These are phyloP conservation scores for Ustilago bromivora DNA, from an alignment of 1,284 basidiomycete genomes.

Conservation along the genomic window DNA sequence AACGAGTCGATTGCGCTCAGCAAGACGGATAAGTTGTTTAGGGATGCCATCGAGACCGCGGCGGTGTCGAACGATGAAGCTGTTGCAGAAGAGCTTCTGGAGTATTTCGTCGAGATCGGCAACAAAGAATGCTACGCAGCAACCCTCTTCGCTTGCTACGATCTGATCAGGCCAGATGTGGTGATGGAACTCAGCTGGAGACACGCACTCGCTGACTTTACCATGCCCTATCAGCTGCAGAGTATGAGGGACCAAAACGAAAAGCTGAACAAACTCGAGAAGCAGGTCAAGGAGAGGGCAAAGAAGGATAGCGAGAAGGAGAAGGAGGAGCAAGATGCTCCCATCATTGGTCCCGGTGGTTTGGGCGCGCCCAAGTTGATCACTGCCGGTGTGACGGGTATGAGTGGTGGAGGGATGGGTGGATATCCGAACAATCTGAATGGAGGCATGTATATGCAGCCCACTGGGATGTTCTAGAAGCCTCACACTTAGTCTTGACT, in stretches of 20 bases:
- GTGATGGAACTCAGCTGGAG: slow-evolving; percentile 96
- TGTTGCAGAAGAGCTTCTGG: slow-evolving; percentile 91
- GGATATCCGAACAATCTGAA: slow-evolving; percentile 48
- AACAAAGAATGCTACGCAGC: slow-evolving; percentile 98
- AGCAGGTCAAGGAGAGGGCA: slow-evolving; percentile 80
- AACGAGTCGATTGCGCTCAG: slow-evolving; percentile 93
- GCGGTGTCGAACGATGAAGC: slow-evolving; percentile 82
- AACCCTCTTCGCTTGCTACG: slow-evolving; percentile 89
- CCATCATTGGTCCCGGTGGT: slow-evolving; percentile 52
- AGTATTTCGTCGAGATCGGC: slow-evolving; percentile 88
- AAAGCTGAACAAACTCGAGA: slow-evolving; percentile 75
- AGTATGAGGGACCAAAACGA: slow-evolving; percentile 72
- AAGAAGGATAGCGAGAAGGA: slow-evolving; percentile 84
- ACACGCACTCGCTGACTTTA: slow-evolving; percentile 93
- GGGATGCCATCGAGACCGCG: slow-evolving; percentile 94
- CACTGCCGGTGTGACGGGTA: slow-evolving; percentile 45
- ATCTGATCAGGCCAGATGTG: slow-evolving; percentile 88
- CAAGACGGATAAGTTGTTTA: slow-evolving; percentile 95
- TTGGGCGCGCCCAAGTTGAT: slow-evolving; percentile 54
- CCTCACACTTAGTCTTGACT: neutral
- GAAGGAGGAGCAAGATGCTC: slow-evolving; percentile 76
- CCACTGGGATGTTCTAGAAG: slow-evolving; percentile 39
- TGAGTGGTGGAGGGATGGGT: slow-evolving; percentile 4
- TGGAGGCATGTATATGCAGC: slow-evolving; percentile 52
- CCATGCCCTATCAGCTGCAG: slow-evolving; percentile 94